A percentile compares a stretch with the other conserved stretches of the same genome.
These are phyloP conservation scores for Dactylonectria estremocensis DNA, from an alignment of 2,329 filamentous ascomycete genomes.

Conservation along the genomic window DNA sequence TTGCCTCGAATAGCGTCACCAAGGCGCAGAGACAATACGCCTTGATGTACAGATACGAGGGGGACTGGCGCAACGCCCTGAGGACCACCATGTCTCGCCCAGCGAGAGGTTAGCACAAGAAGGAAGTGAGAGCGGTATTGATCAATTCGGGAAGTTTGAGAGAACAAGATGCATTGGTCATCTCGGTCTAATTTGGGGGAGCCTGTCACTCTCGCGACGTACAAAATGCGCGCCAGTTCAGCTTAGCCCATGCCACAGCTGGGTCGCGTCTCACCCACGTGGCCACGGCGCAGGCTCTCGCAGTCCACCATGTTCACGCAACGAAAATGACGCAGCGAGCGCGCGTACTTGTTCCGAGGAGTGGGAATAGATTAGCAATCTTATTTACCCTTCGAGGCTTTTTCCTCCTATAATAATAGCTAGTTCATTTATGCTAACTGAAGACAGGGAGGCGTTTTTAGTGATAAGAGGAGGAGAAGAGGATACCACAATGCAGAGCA, in stretches of 20 bases:
- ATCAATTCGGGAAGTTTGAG: neutral
- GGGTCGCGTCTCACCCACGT: neutral
- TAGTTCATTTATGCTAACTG: too few species aligned
- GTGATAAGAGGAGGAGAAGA: too few species aligned
- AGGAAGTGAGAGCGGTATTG: neutral
- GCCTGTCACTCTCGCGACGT: neutral
- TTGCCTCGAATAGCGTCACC: conserved; percentile 41
- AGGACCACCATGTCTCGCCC: conserved; percentile 41
- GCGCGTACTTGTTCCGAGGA: neutral
- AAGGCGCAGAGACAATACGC: conserved; percentile 43
- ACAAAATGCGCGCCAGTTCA: neutral
- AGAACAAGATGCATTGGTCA: neutral
- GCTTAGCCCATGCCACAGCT: neutral
- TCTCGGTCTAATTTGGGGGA: too few species aligned
- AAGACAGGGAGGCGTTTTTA: too few species aligned
- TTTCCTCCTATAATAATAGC: too few species aligned
- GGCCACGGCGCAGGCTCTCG: neutral
- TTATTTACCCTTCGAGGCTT: neutral
- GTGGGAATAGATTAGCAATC: neutral
- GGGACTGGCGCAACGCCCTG: conserved; percentile 41
- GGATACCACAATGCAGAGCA: too few species aligned
- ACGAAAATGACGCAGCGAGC: neutral
- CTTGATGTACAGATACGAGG: conserved; percentile 44
- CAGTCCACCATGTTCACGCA: neutral
- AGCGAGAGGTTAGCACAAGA: neutral